Conservation (phyloP, 2,329 filamentous ascomycete species). For the Pseudodiploospora longispora region DNA sequence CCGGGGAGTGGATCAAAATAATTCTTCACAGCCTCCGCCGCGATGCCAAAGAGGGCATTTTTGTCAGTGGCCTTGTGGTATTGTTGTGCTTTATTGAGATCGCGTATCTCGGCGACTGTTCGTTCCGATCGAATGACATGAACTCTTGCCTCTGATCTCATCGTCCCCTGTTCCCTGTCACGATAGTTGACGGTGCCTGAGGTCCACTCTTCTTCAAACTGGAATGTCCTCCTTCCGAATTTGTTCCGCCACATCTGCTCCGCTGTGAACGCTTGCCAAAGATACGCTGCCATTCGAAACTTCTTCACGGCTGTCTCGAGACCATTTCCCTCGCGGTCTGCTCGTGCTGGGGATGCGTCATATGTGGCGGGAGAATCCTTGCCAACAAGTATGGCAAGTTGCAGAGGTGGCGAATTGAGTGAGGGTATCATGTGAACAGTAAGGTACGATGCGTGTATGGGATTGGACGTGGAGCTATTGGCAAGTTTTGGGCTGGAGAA, state of each 20-base stretch:
- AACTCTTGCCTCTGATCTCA: constrained; percentile 85
- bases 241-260: constrained; percentile 93
- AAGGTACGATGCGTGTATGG: constrained; percentile 69
- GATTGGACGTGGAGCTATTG: constrained; percentile 56
- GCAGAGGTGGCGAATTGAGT: constrained; percentile 70
- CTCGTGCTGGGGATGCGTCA: constrained; percentile 69
- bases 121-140: constrained; percentile 78
- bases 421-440: constrained; percentile 82
- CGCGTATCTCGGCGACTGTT: constrained; percentile 75
- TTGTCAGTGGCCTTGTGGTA: constrained; percentile 60
- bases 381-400: constrained; percentile 79
- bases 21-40: constrained; percentile 65
- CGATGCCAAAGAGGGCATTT: constrained; percentile 68
- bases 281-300: constrained; percentile 88
- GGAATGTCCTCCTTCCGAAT: constrained; percentile 76
- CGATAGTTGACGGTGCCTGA: constrained; percentile 69
- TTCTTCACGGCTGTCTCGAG: constrained; percentile 77
- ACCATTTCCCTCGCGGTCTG: constrained; percentile 72
- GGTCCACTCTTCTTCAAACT: constrained; percentile 94
- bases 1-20: constrained; percentile 68
- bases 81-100: constrained; percentile 72
- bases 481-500: constrained; percentile 77
- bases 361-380: constrained; percentile 83
- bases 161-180: constrained; percentile 61
- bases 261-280: constrained; percentile 95